Percentiles rank a stretch among this genome's conserved stretches.
Evolutionary conservation across 2,329 filamentous ascomycete genomes (phyloP).

Genomic region (Talaromyces piceae): DNA sequence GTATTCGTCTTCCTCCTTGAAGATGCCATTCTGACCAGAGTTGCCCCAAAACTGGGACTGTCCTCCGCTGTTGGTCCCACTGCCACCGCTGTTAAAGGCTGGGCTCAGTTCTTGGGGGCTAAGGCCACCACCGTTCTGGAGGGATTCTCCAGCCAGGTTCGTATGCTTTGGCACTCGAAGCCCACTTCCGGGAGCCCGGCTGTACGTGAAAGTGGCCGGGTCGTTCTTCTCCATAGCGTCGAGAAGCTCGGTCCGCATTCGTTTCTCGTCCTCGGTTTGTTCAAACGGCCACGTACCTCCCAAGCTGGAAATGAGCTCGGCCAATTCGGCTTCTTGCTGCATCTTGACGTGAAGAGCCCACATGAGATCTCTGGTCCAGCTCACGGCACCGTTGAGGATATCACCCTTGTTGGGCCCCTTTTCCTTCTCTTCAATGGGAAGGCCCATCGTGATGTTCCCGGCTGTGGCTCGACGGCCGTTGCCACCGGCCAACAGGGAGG

Average conservation of each 20-base stretch:
- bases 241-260: slow-evolving; percentile 89
- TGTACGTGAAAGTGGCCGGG: slow-evolving; percentile 69
- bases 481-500: slow-evolving; percentile 78
- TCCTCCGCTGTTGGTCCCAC: slow-evolving; percentile 47
- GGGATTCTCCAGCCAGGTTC: slow-evolving; percentile 74
- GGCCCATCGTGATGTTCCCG: slow-evolving; percentile 82
- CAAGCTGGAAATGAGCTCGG: slow-evolving; percentile 63
- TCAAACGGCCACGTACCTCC: slow-evolving; percentile 74
- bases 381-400: slow-evolving; percentile 92
- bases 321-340: slow-evolving; percentile 79
- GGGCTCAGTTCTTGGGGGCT: slow-evolving; percentile 56
- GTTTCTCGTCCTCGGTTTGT: slow-evolving; percentile 81
- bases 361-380: slow-evolving; percentile 96
- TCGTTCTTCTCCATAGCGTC: slow-evolving; percentile 81
- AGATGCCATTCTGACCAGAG: slow-evolving; percentile 54
- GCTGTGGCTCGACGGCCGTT: slow-evolving; percentile 71
- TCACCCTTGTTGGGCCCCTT: slow-evolving; percentile 99
- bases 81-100: slow-evolving; percentile 64
- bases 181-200: slow-evolving; percentile 72
- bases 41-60: slow-evolving; percentile 49
- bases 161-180: slow-evolving; percentile 90
- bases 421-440: slow-evolving; percentile 94
- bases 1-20: slow-evolving; percentile 94
- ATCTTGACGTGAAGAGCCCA: slow-evolving; percentile 90
- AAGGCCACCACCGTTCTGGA: slow-evolving; percentile 46